These are phyloP conservation scores for Sindora glabra DNA, from an alignment of 306 rosid genomes.

Conservation along the genomic window DNA sequence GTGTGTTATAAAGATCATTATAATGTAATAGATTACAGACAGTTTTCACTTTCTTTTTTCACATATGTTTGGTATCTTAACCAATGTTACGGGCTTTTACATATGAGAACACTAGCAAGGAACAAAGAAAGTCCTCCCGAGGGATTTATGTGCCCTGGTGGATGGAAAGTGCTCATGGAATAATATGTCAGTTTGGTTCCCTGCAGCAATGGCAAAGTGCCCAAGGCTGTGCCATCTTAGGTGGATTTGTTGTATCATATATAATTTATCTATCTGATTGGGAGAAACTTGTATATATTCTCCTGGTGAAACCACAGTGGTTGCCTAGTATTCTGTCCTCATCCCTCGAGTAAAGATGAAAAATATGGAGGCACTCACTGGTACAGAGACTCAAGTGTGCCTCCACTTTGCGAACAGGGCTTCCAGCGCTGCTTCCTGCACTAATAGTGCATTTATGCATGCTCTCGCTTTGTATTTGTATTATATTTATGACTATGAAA, in stretches of 20 bases:
- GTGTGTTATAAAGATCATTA: no score
- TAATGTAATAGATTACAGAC: not conserved
- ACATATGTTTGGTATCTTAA: not conserved
- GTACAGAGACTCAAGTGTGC: slow-evolving; percentile 27
- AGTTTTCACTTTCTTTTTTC: not conserved
- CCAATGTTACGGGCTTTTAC: slow-evolving; percentile 11
- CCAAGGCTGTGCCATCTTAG: slow-evolving; percentile 69
- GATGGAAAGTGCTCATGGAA: slow-evolving; percentile 89
- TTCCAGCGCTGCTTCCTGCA: slow-evolving; percentile 38
- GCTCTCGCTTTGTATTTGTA: slow-evolving; percentile 42
- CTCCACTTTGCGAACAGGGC: slow-evolving; percentile 40
- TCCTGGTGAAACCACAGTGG: slow-evolving; percentile 28
- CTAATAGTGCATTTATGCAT: slow-evolving; percentile 36
- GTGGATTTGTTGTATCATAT: slow-evolving; percentile 24
- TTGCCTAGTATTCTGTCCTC: slow-evolving; percentile 18
- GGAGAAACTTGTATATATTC: slow-evolving; percentile 41
- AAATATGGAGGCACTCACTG: slow-evolving; percentile 29
- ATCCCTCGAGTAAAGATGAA: slow-evolving; percentile 30
- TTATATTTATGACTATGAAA: slow-evolving; percentile 26
- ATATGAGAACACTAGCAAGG: slow-evolving; percentile 92
- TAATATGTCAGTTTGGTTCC: slow-evolving; percentile 78
- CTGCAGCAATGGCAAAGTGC: slow-evolving; percentile 45
- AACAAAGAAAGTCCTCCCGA: slow-evolving; percentile 93
- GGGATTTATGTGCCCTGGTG: slow-evolving; percentile 98
- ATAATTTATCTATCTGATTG: slow-evolving; percentile 32